phyloP scores from a whole-genome alignment of 495 filamentous ascomycete species.

The Hyaloscypha bicolor region DNA sequence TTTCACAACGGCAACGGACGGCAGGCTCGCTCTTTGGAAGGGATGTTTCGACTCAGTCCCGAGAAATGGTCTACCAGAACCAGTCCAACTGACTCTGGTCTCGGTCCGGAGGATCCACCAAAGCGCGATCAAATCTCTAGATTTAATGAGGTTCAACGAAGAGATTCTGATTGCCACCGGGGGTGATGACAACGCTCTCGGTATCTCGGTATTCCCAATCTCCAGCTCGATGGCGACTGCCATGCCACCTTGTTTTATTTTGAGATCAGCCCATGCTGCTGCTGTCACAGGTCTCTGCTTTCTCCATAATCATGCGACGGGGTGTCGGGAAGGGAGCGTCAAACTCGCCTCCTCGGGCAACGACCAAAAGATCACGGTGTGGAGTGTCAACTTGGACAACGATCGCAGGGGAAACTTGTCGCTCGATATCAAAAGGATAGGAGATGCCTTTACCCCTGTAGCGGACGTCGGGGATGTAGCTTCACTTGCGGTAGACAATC shows the following conservation, averaged over 20 bases:
- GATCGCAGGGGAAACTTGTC: not conserved
- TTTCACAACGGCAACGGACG: constrained; percentile 50
- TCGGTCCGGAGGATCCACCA: constrained; percentile 61
- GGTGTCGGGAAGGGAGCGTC: constrained; percentile 13
- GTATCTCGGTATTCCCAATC: constrained; percentile 44
- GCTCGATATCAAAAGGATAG: constrained; percentile 17
- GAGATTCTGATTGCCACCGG: constrained; percentile 65
- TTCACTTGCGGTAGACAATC: constrained; percentile 6
- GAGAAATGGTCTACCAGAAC: not conserved
- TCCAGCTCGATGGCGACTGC: not conserved
- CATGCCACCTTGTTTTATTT: constrained; percentile 36
- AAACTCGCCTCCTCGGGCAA: constrained; percentile 65
- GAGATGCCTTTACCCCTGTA: constrained; percentile 30
- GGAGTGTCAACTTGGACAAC: constrained; percentile 42
- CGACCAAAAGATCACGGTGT: constrained; percentile 81
- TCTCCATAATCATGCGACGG: constrained; percentile 33
- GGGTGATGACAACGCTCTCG: constrained; percentile 82
- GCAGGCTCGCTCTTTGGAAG: constrained; percentile 44
- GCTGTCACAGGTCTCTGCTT: constrained; percentile 70
- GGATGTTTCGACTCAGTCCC: not conserved
- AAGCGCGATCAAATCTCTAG: constrained; percentile 68
- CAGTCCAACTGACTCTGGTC: constrained; percentile 28
- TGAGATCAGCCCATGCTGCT: constrained; percentile 77
- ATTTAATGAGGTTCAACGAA: constrained; percentile 16
- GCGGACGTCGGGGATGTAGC: constrained; percentile 32